phyloP scores from a whole-genome alignment of 495 filamentous ascomycete genomes.

The Neurospora pannonica region DNA sequence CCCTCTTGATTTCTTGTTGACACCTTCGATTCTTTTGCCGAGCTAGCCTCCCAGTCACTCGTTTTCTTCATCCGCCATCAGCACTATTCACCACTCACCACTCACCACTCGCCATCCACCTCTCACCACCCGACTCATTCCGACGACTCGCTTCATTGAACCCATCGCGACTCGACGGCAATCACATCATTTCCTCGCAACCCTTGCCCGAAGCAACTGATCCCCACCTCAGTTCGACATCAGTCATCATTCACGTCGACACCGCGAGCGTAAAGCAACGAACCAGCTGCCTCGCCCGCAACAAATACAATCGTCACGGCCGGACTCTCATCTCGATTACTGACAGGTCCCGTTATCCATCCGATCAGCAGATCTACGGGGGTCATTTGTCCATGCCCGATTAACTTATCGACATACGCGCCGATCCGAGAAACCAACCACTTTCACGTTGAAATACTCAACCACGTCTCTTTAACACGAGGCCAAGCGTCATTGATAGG shows the following conservation, averaged over 20 bases:
- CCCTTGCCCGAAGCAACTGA: neutral
- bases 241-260: neutral
- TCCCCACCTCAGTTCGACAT: neutral
- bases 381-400: slow-evolving; percentile 6
- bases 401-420: neutral
- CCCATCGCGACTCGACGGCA: neutral
- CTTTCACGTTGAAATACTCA: neutral
- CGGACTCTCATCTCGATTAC: neutral
- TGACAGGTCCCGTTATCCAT: neutral
- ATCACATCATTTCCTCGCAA: neutral
- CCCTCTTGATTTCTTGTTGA: slow-evolving; percentile 10
- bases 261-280: neutral
- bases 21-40: slow-evolving; percentile 28
- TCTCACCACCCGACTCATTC: neutral
- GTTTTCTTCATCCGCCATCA: slow-evolving; percentile 24
- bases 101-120: neutral
- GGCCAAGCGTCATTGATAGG: neutral
- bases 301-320: neutral
- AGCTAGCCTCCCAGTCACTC: slow-evolving; percentile 45
- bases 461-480: neutral
- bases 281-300: neutral
- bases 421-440: slow-evolving; percentile 5
- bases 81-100: slow-evolving; percentile 3
- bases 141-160: slow-evolving; percentile 4
- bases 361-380: slow-evolving; percentile 15